Conservation (phyloP, 352 stramenopile species). For the Pilasporangium apinafurcum region DNA sequence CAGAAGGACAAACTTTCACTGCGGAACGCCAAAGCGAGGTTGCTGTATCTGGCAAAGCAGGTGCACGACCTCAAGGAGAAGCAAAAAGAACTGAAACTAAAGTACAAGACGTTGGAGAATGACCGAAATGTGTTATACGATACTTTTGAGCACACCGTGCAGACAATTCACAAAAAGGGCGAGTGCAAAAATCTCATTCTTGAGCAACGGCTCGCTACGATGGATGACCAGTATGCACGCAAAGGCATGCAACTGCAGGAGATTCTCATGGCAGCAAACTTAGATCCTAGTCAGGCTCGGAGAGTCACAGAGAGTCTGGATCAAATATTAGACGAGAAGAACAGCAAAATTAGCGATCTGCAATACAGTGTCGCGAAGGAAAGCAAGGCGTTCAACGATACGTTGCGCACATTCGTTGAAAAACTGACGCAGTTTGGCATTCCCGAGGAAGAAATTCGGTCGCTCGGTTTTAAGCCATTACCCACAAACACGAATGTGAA, state of each 20-base stretch:
- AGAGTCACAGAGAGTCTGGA: slow-evolving; percentile 69
- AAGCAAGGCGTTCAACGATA: slow-evolving; percentile 77
- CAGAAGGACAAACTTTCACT: slow-evolving; percentile 91
- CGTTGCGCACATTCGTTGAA: slow-evolving; percentile 60
- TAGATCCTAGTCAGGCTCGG: slow-evolving; percentile 64
- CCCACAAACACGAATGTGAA: slow-evolving; percentile 49
- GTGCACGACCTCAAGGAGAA: slow-evolving; percentile 51
- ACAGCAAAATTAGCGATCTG: slow-evolving; percentile 45
- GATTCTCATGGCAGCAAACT: slow-evolving; percentile 58
- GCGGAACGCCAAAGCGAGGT: slow-evolving; percentile 80
- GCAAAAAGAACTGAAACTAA: slow-evolving; percentile 60
- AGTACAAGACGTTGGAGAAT: slow-evolving; percentile 71
- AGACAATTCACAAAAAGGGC: slow-evolving; percentile 86
- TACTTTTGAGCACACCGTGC: slow-evolving; percentile 86
- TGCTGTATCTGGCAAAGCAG: slow-evolving; percentile 75
- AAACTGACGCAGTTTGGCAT: slow-evolving; percentile 67
- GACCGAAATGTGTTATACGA: slow-evolving; percentile 89
- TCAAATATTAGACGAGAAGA: slow-evolving; percentile 50
- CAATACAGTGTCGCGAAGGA: slow-evolving; percentile 67
- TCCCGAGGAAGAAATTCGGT: slow-evolving; percentile 63
- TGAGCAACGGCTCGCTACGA: slow-evolving; percentile 73
- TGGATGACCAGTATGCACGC: slow-evolving; percentile 70
- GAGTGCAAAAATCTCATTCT: slow-evolving; percentile 89
- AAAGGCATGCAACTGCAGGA: slow-evolving; percentile 70
- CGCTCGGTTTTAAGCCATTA: slow-evolving; percentile 54